These are phyloP conservation scores for Aspergillus wentii DNA, from an alignment of 495 filamentous ascomycete genomes.

Conservation along the genomic window DNA sequence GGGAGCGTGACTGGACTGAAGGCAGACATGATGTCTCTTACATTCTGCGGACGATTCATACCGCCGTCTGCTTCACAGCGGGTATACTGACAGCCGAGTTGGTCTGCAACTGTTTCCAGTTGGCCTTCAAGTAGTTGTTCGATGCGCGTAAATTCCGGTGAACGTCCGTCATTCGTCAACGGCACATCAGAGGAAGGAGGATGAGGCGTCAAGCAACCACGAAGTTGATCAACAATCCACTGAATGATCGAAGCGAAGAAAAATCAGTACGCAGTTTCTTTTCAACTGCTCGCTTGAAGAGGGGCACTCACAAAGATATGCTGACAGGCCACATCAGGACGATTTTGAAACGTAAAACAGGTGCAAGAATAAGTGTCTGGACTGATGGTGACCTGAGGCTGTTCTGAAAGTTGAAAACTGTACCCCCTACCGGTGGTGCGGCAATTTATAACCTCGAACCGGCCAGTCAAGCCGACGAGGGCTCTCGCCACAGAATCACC, in stretches of 20 bases:
- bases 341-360: constrained; percentile 28
- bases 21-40: constrained; percentile 46
- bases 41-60: constrained; percentile 36
- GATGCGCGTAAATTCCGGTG: constrained; percentile 26
- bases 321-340: constrained; percentile 33
- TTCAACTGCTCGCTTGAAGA: background rate
- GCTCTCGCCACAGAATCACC: constrained; percentile 29
- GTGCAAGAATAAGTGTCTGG: constrained; percentile 28
- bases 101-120: constrained; percentile 31
- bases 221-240: constrained; percentile 45
- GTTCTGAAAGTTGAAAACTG: constrained; percentile 33
- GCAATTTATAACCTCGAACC: constrained; percentile 34
- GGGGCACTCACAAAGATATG: constrained; percentile 40
- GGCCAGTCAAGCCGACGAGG: constrained; percentile 29
- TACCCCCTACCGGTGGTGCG: constrained; percentile 23
- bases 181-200: constrained; percentile 21
- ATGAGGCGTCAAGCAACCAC: constrained; percentile 25
- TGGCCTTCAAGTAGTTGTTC: constrained; percentile 34
- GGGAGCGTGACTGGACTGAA: constrained; percentile 40
- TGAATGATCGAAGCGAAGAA: constrained; percentile 1
- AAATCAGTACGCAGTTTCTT: background rate
- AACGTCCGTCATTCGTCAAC: constrained; percentile 29
- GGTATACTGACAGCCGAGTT: constrained; percentile 34
- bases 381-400: constrained; percentile 26
- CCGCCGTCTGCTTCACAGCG: constrained; percentile 21